Evolutionary conservation across 768 basidiomycete genomes (phyloP), one percentile per base, ranked within the genome.

Genomic region (Rhodocollybia butyracea): DNA sequence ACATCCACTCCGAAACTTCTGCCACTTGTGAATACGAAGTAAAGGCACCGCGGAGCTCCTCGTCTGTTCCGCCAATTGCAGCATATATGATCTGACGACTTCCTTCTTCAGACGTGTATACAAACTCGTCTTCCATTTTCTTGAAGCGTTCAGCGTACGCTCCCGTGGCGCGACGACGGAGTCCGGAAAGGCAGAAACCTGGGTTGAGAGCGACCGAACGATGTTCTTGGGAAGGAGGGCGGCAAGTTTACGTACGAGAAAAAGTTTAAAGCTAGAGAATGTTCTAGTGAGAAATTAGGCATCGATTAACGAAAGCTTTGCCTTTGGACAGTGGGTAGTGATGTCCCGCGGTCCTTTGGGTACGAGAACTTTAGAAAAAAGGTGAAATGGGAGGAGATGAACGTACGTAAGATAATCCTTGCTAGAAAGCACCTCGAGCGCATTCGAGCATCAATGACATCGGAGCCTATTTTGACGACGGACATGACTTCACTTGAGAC

Each of bases 51-150:
- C 51, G 38, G 17, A 53, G 24, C 31, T 53, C 51, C 32, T 43
- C 21, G 27, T 53, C 51, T 19, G 40, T 61, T 41, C 50, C 63
- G 3, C 63, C 68, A 2, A 70, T 40, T 2, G 71, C 70, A 5
- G 54, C 64, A 30, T 64, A 72, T 2, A 75, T 42, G 22, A 76
- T 60, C 45, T 69, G 64, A 13, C 73, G 71, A 30, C 69, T 68
- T 1, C 73, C 74, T 40, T 71, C 61, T 54, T 73, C 67, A 0
- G 65, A 15, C 0, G 68, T 65, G 50, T 53, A 43, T 2, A 29
- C 53, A 15, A 39, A 46, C 0, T n/a, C 36, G 24, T 66, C 57
- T 55, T 56, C 41, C n/a, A 65, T 2, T 3, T 34, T 26, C 8
- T 55, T 30, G 0, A 26, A 39, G 38, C 40, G 27, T 13, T 30